These are phyloP conservation scores for Magnusiomyces tetraspermus DNA, from an alignment of 1,139 yeast genomes.

Conservation along the genomic window DNA sequence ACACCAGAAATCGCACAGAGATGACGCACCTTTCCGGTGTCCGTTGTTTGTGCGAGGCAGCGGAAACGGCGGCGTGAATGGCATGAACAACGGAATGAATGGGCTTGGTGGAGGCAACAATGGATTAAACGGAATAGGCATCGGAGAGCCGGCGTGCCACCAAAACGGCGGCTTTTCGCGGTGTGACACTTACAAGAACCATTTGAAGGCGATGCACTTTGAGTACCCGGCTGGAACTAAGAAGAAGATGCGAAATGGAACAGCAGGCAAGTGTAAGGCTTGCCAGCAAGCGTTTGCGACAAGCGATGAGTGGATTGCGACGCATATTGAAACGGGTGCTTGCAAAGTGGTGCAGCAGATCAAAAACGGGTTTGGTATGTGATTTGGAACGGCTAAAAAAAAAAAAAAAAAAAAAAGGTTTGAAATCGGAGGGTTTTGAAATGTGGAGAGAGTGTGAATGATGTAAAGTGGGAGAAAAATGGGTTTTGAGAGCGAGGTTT, in stretches of 20 bases:
- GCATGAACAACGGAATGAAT: no score
- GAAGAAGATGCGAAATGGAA: slow-evolving; percentile 61
- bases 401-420: no score
- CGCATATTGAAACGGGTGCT: slow-evolving; percentile 50
- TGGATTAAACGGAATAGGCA: slow-evolving; percentile 34
- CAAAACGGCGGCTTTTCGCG: slow-evolving; percentile 75
- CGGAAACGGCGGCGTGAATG: slow-evolving; percentile 4
- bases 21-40: slow-evolving; percentile 31
- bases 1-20: slow-evolving; percentile 67
- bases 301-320: slow-evolving; percentile 70
- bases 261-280: slow-evolving; percentile 65
- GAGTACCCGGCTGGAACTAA: slow-evolving; percentile 82
- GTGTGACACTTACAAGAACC: slow-evolving; percentile 88
- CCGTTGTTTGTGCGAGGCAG: slow-evolving; percentile 22
- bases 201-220: slow-evolving; percentile 80
- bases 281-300: slow-evolving; percentile 56
- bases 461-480: no score
- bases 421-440: no score
- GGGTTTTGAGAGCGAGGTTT: no score
- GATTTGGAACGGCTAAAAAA: background rate
- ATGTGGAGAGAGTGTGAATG: no score
- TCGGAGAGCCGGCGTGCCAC: slow-evolving; percentile 49
- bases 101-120: slow-evolving; percentile 17
- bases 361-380: background rate
- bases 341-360: slow-evolving; percentile 21